Percentiles rank a stretch among this genome's conserved stretches.
phyloP scores from a whole-genome alignment of 805 yeast genomes.

The Ogataea glucozyma region DNA sequence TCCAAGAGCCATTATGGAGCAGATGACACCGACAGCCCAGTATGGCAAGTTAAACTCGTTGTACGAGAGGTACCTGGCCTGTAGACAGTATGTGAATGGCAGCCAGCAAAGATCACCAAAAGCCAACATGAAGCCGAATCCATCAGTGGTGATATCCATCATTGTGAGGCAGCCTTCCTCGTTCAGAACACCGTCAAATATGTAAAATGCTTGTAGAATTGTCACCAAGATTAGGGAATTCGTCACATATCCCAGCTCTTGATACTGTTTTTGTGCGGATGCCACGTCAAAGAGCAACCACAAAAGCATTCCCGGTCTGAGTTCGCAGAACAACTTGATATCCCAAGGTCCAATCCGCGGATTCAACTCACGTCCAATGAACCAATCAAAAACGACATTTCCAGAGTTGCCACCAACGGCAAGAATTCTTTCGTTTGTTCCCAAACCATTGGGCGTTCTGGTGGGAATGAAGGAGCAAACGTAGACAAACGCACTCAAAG shows the following conservation, averaged over 20 bases:
- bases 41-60: constrained; percentile 58
- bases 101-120: constrained; percentile 93
- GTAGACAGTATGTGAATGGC: constrained; percentile 88
- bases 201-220: constrained; percentile 73
- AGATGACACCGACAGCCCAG: constrained; percentile 40
- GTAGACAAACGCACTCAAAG: constrained; percentile 67
- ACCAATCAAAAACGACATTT: constrained; percentile 82
- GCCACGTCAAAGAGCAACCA: constrained; percentile 82
- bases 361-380: constrained; percentile 93
- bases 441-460: constrained; percentile 47
- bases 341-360: constrained; percentile 87
- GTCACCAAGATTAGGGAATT: constrained; percentile 75
- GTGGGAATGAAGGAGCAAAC: constrained; percentile 65
- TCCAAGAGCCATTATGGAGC: constrained; percentile 53
- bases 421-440: constrained; percentile 66
- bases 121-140: constrained; percentile 94
- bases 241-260: constrained; percentile 54
- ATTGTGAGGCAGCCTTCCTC: constrained; percentile 88
- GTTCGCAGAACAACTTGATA: constrained; percentile 87
- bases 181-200: constrained; percentile 87
- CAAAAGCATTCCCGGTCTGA: constrained; percentile 89
- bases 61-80: constrained; percentile 75
- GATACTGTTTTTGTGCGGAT: constrained; percentile 79
- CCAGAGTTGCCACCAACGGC: constrained; percentile 89
- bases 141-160: constrained; percentile 97